Conservation (phyloP, 1,284 basidiomycete genomes). For the Coniophora puteana region DNA sequence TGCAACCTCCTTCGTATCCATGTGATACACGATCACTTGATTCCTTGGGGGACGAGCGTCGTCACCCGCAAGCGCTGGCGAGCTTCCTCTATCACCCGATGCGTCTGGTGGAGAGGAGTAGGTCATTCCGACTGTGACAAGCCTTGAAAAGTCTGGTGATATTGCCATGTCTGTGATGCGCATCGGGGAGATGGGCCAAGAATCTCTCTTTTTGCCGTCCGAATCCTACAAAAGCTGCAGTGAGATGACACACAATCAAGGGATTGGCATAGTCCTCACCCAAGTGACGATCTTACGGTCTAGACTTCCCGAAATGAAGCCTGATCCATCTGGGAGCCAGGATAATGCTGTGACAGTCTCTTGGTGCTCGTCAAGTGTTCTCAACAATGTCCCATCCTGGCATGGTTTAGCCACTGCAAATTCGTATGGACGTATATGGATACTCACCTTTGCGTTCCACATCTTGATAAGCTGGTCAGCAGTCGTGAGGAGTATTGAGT, state of each 20-base stretch:
- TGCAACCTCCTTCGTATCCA: conserved; percentile 60
- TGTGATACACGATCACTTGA: conserved; percentile 73
- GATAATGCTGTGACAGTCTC: conserved; percentile 85
- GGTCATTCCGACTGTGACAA: conserved; percentile 83
- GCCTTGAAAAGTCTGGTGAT: conserved; percentile 78
- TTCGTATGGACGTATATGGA: conserved; percentile 9
- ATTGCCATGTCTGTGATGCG: conserved; percentile 87
- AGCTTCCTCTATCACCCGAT: conserved; percentile 33
- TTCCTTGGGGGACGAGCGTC: conserved; percentile 49
- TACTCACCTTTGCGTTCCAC: conserved; percentile 78
- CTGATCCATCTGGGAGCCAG: conserved; percentile 87
- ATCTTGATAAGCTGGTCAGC: conserved; percentile 78
- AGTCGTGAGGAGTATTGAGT: conserved; percentile 77
- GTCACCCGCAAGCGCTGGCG: conserved; percentile 31
- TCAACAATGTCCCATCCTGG: conserved; percentile 68
- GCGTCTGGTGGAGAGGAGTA: conserved; percentile 26
- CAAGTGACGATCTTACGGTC: conserved; percentile 88
- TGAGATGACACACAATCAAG: conserved; percentile 10
- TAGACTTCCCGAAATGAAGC: conserved; percentile 88
- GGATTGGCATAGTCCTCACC: conserved; percentile 49
- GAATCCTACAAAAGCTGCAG: conserved; percentile 48
- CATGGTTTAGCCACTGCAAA: conserved; percentile 2
- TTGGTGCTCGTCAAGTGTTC: conserved; percentile 66
- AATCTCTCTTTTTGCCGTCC: conserved; percentile 66
- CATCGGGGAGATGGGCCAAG: conserved; percentile 74